These are phyloP conservation scores for Symmetrospora coprosmae DNA, from an alignment of 768 basidiomycete genomes.

Conservation along the genomic window DNA sequence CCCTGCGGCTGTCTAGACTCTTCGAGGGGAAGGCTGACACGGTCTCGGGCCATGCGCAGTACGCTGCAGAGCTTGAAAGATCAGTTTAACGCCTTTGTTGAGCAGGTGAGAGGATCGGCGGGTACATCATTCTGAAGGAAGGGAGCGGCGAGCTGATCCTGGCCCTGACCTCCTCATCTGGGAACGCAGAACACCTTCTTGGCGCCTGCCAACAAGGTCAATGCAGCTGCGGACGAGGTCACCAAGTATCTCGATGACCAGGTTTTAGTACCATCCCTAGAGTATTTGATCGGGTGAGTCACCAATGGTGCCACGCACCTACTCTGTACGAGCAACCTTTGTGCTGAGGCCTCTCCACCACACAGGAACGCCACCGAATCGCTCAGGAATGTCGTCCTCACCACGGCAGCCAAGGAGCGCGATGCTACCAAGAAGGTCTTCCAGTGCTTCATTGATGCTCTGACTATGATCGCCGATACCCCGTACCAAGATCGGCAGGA, in stretches of 20 bases:
- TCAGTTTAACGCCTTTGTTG: constrained; percentile 16
- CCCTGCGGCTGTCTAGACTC: too few relatives aligned
- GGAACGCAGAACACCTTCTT: too few relatives aligned
- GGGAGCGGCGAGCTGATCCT: not conserved
- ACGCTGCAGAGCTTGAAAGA: not conserved
- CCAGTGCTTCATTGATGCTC: not conserved
- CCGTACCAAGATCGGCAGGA: too few relatives aligned
- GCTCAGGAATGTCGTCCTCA: constrained; percentile 2
- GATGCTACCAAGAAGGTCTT: constrained; percentile 5
- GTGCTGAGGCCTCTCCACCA: too few relatives aligned
- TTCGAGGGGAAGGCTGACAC: too few relatives aligned
- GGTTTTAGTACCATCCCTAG: constrained; percentile 7
- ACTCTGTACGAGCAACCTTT: too few relatives aligned
- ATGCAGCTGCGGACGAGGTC: not conserved
- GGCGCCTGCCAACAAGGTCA: too few relatives aligned
- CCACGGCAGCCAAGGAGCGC: constrained; percentile 11
- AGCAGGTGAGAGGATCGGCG: too few relatives aligned
- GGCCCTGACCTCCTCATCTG: too few relatives aligned
- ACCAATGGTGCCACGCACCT: too few relatives aligned
- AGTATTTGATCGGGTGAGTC: constrained; percentile 20
- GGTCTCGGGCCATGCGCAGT: too few relatives aligned
- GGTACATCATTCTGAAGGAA: not conserved
- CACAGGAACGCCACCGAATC: constrained; percentile 11
- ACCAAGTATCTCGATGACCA: not conserved
- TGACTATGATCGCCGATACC: too few relatives aligned